Evolutionary conservation across 2,329 filamentous ascomycete genomes (phyloP).

Genomic region (Myrmaecium sp.): DNA sequence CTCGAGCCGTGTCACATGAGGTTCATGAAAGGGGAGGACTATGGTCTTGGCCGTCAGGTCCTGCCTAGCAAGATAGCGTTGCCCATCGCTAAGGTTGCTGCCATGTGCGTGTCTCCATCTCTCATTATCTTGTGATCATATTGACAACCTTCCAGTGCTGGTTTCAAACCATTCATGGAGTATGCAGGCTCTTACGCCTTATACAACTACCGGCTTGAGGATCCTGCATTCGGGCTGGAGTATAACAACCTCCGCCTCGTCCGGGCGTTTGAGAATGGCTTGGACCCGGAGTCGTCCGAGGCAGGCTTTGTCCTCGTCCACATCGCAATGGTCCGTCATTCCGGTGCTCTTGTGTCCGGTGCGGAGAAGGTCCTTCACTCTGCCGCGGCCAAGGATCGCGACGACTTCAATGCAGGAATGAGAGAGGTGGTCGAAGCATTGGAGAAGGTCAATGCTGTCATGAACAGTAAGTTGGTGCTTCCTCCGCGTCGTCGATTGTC

Average conservation of each 20-base stretch:
- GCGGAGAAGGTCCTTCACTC: slow-evolving; percentile 48
- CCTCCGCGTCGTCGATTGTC: not conserved
- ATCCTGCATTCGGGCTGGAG: slow-evolving; percentile 34
- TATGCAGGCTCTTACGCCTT: slow-evolving; percentile 49
- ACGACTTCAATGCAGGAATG: slow-evolving; percentile 40
- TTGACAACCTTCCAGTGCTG: slow-evolving; percentile 29
- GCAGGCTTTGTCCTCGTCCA: slow-evolving; percentile 94
- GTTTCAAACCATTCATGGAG: slow-evolving; percentile 88
- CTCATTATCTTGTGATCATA: slow-evolving; percentile 2
- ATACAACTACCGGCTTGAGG: slow-evolving; percentile 46
- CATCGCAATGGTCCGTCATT: slow-evolving; percentile 86
- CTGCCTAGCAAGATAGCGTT: slow-evolving; percentile 61
- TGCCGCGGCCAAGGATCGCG: slow-evolving; percentile 26
- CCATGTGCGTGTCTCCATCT: slow-evolving; percentile 49
- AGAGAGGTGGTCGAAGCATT: slow-evolving; percentile 40
- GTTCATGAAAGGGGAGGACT: slow-evolving; percentile 48
- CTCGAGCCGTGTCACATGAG: slow-evolving; percentile 81
- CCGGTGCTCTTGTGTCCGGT: slow-evolving; percentile 58
- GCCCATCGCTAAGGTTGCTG: slow-evolving; percentile 68
- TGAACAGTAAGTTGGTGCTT: slow-evolving; percentile 43
- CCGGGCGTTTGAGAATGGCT: slow-evolving; percentile 77
- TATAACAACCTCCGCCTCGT: slow-evolving; percentile 61
- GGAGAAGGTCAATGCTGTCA: slow-evolving; percentile 55
- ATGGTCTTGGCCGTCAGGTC: slow-evolving; percentile 59
- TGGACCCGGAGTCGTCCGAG: slow-evolving; percentile 75